Percentiles rank a stretch among this genome's conserved stretches.
phyloP scores from a whole-genome alignment of 2,329 filamentous ascomycete species.

The Alternaria angustiovoidea region DNA sequence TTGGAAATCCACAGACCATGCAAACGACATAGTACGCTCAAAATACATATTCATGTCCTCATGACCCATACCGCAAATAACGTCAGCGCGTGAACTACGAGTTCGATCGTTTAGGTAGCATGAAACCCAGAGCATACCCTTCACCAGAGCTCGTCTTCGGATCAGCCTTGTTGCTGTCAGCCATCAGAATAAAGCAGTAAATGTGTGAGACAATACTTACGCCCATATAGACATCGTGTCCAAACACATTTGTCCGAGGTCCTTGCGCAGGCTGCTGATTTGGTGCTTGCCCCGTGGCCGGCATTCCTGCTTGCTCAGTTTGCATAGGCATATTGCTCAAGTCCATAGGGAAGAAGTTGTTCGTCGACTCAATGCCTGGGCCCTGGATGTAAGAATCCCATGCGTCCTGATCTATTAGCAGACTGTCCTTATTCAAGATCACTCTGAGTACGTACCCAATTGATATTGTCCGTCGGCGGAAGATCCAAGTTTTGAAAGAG shows the following conservation, averaged over 20 bases:
- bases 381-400: conserved; percentile 76
- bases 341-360: conserved; percentile 57
- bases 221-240: conserved; percentile 51
- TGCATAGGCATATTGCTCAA: conserved; percentile 45
- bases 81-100: neutral
- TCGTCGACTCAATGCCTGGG: conserved; percentile 54
- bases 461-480: conserved; percentile 60
- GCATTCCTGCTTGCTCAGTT: conserved; percentile 31
- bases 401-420: conserved; percentile 56
- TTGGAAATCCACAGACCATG: neutral
- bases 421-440: neutral
- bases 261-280: conserved; percentile 25
- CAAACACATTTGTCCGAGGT: conserved; percentile 41
- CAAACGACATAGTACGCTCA: neutral
- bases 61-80: conserved; percentile 3
- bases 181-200: neutral
- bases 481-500: conserved; percentile 63
- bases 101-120: conserved; percentile 34
- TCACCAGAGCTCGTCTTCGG: conserved; percentile 33
- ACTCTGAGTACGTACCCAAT: conserved; percentile 64
- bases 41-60: neutral
- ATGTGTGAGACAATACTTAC: conserved; percentile 34
- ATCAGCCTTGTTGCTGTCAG: conserved; percentile 35
- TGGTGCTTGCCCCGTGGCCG: conserved; percentile 27
- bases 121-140: conserved; percentile 41